Base-by-base conservation (phyloP, 2,329 filamentous ascomycete species). In the Fusarium siculi region DNA sequence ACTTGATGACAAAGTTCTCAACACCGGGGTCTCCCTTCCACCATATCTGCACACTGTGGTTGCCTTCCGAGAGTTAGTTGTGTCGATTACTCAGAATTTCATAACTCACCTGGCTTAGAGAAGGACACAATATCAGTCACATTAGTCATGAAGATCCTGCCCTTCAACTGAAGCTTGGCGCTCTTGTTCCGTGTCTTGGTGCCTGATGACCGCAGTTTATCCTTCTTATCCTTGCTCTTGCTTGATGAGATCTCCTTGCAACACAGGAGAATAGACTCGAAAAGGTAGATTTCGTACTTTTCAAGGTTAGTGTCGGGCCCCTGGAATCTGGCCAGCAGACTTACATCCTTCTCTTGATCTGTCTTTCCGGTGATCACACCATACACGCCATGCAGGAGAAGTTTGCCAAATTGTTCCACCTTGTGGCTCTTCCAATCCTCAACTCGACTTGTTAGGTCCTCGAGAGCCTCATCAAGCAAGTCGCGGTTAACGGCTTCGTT, bases 61-160 rank as follows among this genome's bases (percentile, higher is more conserved):
- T 96, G 53, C 94, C 95, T 96, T 77, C 16, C 56, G 15, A 42
- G 10, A 44, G 73, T 85, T 76, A 83, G 81, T 63, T 49, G 23
- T 40, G 49, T 46, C 39, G 40, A 12, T 19, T 8, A 1, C 8
- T 1, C 30, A 0, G 19, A 30, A 3, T 46, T 40, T 25, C 7
- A 37, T 42, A 65, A 80, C 89, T 80, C 89, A 97, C 95, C 95
- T 82, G 94, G 93, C 82, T 95, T 97, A 55, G 92, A 91, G 67
- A 96, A 87, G 23, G 93, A 95, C 46, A 97, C 87, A n/a, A 97
- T 92, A 81, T 98, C 94, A 43, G 95, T 98, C 61, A 99, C 96
- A 79, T 99, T 99, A 76, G 95, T 95, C 95, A 99, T 98, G 84
- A 98, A 98, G 78, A 99, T 99, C 57, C 96, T 91, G 43, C 96